Evolutionary conservation across 1,284 basidiomycete species (phyloP), one percentile per base, ranked within the genome.

Genomic region (Apiotrichum laibachii): DNA sequence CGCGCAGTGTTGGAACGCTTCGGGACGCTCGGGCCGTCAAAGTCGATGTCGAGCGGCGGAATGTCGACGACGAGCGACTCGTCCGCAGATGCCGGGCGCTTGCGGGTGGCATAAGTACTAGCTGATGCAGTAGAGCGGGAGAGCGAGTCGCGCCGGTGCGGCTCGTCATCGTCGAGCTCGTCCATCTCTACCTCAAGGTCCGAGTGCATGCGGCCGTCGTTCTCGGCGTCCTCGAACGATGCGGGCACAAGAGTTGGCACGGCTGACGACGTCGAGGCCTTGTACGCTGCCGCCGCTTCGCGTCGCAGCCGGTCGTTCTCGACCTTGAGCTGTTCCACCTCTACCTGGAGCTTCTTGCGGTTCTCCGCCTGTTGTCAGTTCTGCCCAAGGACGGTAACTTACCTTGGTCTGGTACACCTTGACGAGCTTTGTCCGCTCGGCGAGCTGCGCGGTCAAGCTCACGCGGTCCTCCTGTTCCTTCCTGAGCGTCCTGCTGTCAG

Each of bases 11-110:
- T 53, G 42, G 57, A 59, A 46, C 57, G 53, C 18, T 31, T 31
- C 26, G 22, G 40, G 42, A 22, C 34, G 11, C 37, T 37, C 12
- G 39, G 35, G 1, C 16, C 12, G 16, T 44, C 55, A 21, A 45
- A 39, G 35, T 35, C 37, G 39, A 33, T 6, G 50, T 39, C 22
- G 9, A 6, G 60, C 64, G 65, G 65, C 9, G 70, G 65, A 57
- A 65, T 58, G 26, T 68, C 68, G n/a, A 75, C 52, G 18, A 63
- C 48, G 11, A 73, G 63, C 8, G 70, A 70, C 2, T 72, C 68
- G 35, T 71, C 68, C 13, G 40, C 26, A 31, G 26, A 7, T 31
- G 50, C 13, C 37, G 37, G 37, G 26, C 26, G 26, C 26, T 31
- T 31, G 26, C 26, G 26, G 26, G 7, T 31, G 26, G 26, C 26